Evolutionary conservation across 2,329 filamentous ascomycete species (phyloP).

Genomic region (Aspergillus sp.): DNA sequence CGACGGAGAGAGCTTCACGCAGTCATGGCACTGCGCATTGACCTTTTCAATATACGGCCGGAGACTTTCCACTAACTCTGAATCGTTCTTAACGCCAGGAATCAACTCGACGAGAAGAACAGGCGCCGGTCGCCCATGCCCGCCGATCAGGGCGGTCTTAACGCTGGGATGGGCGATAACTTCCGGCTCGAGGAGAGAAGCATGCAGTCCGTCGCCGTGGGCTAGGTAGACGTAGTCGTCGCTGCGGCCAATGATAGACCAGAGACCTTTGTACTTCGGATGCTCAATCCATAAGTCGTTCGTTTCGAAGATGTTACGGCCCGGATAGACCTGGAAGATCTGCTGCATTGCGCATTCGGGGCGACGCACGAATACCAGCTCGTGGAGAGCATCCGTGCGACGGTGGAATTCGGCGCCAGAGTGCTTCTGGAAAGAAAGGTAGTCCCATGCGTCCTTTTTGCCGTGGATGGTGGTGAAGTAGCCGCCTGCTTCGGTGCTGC

Average conservation of each 20-base stretch:
- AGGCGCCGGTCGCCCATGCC: slow-evolving; percentile 17
- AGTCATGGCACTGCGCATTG: slow-evolving; percentile 18
- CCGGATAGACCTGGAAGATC: slow-evolving; percentile 22
- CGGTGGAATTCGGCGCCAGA: slow-evolving; percentile 15
- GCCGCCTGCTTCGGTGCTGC: slow-evolving; percentile 22
- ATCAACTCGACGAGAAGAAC: slow-evolving; percentile 22
- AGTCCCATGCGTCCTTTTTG: slow-evolving; percentile 18
- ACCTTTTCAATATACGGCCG: slow-evolving; percentile 18
- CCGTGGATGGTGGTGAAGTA: slow-evolving; percentile 15
- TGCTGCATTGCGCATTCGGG: slow-evolving; percentile 14
- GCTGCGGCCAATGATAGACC: slow-evolving; percentile 25
- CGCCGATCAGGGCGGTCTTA: slow-evolving; percentile 22
- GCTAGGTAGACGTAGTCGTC: slow-evolving; percentile 20
- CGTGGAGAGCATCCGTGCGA: slow-evolving; percentile 16
- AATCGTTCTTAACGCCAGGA: not conserved
- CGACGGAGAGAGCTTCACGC: slow-evolving; percentile 15
- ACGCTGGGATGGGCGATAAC: slow-evolving; percentile 21
- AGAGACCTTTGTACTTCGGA: slow-evolving; percentile 20
- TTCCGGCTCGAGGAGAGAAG: slow-evolving; percentile 22
- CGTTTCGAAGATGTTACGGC: slow-evolving; percentile 18
- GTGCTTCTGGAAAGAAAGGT: slow-evolving; percentile 18
- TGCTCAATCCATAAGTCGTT: slow-evolving; percentile 26
- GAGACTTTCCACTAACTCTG: slow-evolving; percentile 5
- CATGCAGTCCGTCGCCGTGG: slow-evolving; percentile 23
- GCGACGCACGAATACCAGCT: slow-evolving; percentile 22